Percentiles rank a stretch among this genome's conserved stretches.
Evolutionary conservation across 2,329 filamentous ascomycete species (phyloP).

Genomic region (Pseudocercospora eumusae): DNA sequence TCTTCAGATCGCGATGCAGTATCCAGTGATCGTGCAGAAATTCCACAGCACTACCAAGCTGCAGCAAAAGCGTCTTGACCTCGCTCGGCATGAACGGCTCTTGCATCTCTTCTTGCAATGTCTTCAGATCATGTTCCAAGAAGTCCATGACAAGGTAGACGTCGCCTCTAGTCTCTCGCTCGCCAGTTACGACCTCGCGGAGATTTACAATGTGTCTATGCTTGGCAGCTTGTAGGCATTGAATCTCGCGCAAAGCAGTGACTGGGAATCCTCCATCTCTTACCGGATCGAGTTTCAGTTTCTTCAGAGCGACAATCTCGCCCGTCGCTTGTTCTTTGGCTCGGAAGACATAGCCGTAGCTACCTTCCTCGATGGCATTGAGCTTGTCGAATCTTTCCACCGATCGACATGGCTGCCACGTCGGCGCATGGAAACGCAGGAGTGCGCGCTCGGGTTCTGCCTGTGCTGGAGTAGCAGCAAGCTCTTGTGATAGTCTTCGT

Average conservation of each 20-base stretch:
- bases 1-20: constrained; percentile 86
- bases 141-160: constrained; percentile 97
- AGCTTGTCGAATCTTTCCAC: constrained; percentile 88
- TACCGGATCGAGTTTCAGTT: constrained; percentile 80
- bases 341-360: constrained; percentile 90
- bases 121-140: constrained; percentile 93
- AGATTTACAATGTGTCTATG: constrained; percentile 83
- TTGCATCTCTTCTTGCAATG: constrained; percentile 87
- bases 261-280: constrained; percentile 80
- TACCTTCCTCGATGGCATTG: constrained; percentile 96
- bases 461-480: constrained; percentile 34
- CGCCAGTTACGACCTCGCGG: constrained; percentile 69
- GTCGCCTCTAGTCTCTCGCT: constrained; percentile 48
- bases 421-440: constrained; percentile 68
- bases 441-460: constrained; percentile 55
- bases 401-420: constrained; percentile 72
- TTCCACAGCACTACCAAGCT: constrained; percentile 75
- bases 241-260: constrained; percentile 89
- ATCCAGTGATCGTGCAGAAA: constrained; percentile 92
- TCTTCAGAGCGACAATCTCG: constrained; percentile 86
- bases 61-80: constrained; percentile 83
- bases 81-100: constrained; percentile 92
- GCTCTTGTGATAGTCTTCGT: constrained; percentile 61
- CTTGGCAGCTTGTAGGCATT: constrained; percentile 76
- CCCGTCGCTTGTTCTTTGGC: constrained; percentile 73